Evolutionary conservation across 306 rosid genomes (phyloP).

Genomic region (Medicago ruthenica): DNA sequence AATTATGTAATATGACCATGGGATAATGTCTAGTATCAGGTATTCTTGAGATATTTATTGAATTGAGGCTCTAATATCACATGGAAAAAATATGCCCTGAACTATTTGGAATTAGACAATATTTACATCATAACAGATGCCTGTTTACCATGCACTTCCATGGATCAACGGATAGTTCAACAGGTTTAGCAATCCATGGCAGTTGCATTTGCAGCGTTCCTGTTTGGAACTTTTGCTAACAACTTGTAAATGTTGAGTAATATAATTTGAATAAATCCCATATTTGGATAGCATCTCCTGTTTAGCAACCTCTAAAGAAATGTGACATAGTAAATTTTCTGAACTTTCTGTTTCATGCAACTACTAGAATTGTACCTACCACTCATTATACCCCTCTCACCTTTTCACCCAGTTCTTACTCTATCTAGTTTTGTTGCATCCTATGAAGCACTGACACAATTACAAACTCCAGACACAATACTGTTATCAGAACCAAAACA

Average conservation of each 20-base stretch:
- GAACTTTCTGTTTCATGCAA: not conserved
- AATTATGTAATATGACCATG: conserved; percentile 26
- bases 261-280: not conserved
- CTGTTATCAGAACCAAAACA: not conserved
- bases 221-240: conserved; percentile 8
- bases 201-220: not conserved
- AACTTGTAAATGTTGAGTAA: not conserved
- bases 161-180: not conserved
- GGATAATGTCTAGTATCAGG: not conserved
- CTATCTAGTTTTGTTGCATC: conserved; percentile 8
- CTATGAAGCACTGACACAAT: not conserved
- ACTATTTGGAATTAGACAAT: not conserved
- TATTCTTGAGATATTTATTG: conserved; percentile 13
- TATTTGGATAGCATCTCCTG: not conserved
- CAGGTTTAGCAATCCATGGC: not conserved
- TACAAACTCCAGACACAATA: not conserved
- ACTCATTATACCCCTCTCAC: not conserved
- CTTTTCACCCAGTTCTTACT: not conserved
- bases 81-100: not conserved
- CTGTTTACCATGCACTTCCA: not conserved
- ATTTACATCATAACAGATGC: not conserved
- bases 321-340: conserved; percentile 1
- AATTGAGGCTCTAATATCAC: not conserved
- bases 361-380: conserved; percentile 6
- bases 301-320: not conserved